Evolutionary conservation across 2,329 filamentous ascomycete genomes (phyloP).

Genomic region (Metarhizium guizhouense): DNA sequence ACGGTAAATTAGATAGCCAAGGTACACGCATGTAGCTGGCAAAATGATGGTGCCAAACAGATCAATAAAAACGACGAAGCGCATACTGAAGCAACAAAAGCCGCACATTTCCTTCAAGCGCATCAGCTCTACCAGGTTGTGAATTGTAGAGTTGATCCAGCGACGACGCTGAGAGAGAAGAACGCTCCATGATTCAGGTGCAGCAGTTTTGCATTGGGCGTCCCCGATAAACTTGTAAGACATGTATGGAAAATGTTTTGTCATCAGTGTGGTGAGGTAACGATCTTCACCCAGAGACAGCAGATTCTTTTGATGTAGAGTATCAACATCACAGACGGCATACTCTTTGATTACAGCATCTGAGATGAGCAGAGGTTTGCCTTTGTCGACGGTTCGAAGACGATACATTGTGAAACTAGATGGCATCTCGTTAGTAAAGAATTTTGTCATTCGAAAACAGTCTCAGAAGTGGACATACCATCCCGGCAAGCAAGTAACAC

Average conservation of each 20-base stretch:
- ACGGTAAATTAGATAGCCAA: conserved; percentile 78
- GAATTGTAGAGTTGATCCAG: conserved; percentile 99
- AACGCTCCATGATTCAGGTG: conserved; percentile 89
- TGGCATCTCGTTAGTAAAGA: neutral
- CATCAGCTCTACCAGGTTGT: conserved; percentile 89
- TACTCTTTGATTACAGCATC: conserved; percentile 85
- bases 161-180: conserved; percentile 94
- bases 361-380: conserved; percentile 87
- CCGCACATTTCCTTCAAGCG: conserved; percentile 90
- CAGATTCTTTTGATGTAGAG: conserved; percentile 93
- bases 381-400: conserved; percentile 84
- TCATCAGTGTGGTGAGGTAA: conserved; percentile 95
- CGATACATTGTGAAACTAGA: conserved; percentile 97
- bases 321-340: conserved; percentile 81
- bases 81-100: conserved; percentile 98
- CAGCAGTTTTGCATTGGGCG: conserved; percentile 87
- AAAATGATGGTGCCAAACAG: conserved; percentile 87
- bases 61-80: conserved; percentile 92
- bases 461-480: conserved; percentile 57
- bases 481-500: conserved; percentile 96
- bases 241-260: conserved; percentile 92
- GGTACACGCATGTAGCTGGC: conserved; percentile 78
- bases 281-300: conserved; percentile 93
- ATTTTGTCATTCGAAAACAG: too few relatives aligned
- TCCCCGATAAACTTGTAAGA: conserved; percentile 93